These are phyloP conservation scores for Epichloe amarillans DNA, from an alignment of 2,329 filamentous ascomycete genomes.

Conservation along the genomic window DNA sequence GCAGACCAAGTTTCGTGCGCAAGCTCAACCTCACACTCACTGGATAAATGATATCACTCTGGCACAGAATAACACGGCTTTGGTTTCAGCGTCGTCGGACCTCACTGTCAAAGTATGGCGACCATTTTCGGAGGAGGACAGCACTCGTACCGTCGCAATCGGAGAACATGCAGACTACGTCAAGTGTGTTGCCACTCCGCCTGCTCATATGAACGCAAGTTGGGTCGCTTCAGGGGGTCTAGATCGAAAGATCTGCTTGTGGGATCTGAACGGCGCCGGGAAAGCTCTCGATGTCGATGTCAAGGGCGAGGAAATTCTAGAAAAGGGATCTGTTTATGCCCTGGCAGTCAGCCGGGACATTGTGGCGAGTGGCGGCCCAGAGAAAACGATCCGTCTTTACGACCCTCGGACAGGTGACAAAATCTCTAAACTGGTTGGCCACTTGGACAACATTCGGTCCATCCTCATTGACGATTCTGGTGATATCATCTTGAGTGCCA, in stretches of 20 bases:
- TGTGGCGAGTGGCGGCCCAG: conserved; percentile 83
- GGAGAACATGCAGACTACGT: conserved; percentile 93
- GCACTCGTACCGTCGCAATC: conserved; percentile 49
- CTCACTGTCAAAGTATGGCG: conserved; percentile 89
- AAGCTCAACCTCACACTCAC: conserved; percentile 70
- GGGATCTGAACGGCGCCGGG: conserved; percentile 82
- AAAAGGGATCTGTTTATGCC: conserved; percentile 93
- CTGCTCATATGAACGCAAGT: conserved; percentile 43
- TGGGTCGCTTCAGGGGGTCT: conserved; percentile 97
- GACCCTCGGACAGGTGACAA: conserved; percentile 78
- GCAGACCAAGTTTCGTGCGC: conserved; percentile 45
- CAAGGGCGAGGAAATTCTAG: conserved; percentile 64
- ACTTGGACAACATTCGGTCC: conserved; percentile 86
- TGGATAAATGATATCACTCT: conserved; percentile 92
- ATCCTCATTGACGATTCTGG: conserved; percentile 81
- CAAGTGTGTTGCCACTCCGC: conserved; percentile 76
- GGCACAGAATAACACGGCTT: conserved; percentile 60
- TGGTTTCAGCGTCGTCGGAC: conserved; percentile 88
- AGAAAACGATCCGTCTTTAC: conserved; percentile 86
- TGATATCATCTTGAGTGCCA: conserved; percentile 85
- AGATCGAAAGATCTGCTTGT: conserved; percentile 82
- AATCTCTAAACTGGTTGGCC: conserved; percentile 91
- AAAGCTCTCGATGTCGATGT: conserved; percentile 80
- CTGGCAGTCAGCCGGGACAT: conserved; percentile 68
- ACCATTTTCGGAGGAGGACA: conserved; percentile 49